Percentiles rank a stretch among this genome's conserved stretches.
Conservation (phyloP, 805 yeast genomes). For the Suhomyces xylopsoci region DNA sequence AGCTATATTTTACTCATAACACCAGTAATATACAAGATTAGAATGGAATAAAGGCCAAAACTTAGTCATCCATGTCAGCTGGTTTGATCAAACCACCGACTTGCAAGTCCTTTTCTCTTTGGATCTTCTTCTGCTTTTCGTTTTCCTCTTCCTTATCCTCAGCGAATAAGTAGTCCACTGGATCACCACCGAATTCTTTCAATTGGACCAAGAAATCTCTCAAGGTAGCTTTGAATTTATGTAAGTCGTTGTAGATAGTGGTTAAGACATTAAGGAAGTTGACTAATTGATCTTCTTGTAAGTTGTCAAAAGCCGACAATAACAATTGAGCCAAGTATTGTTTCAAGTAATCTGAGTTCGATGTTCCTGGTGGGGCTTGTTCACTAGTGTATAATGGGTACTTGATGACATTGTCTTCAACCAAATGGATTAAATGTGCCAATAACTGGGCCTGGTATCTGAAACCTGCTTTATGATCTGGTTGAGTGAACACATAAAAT, state of each 20-base stretch:
- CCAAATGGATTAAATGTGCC: conserved; percentile 78
- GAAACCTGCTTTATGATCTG: conserved; percentile 97
- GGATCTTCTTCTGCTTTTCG: conserved; percentile 62
- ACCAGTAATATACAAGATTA: not conserved
- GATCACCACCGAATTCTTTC: conserved; percentile 92
- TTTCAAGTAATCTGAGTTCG: conserved; percentile 74
- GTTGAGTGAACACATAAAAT: conserved; percentile 89
- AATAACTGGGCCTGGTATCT: conserved; percentile 80
- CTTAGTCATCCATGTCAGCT: conserved; percentile 80
- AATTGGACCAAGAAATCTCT: conserved; percentile 96
- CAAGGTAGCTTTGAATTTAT: conserved; percentile 75
- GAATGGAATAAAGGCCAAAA: not conserved
- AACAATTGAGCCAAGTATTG: conserved; percentile 81
- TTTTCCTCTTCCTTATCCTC: conserved; percentile 85
- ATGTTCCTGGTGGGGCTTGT: conserved; percentile 80
- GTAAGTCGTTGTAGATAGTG: conserved; percentile 66
- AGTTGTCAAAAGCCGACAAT: conserved; percentile 86
- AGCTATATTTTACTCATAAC: not conserved
- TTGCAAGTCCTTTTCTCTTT: conserved; percentile 76
- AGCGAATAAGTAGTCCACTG: conserved; percentile 90
- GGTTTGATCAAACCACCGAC: conserved; percentile 96
- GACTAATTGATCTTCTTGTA: conserved; percentile 77
- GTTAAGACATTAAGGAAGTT: conserved; percentile 79
- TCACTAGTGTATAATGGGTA: conserved; percentile 79
- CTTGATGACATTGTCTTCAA: conserved; percentile 69